A percentile compares a stretch with the other conserved stretches of the same genome.
These are phyloP conservation scores for Globisporangium splendens DNA, from an alignment of 352 stramenopile genomes.

Conservation along the genomic window DNA sequence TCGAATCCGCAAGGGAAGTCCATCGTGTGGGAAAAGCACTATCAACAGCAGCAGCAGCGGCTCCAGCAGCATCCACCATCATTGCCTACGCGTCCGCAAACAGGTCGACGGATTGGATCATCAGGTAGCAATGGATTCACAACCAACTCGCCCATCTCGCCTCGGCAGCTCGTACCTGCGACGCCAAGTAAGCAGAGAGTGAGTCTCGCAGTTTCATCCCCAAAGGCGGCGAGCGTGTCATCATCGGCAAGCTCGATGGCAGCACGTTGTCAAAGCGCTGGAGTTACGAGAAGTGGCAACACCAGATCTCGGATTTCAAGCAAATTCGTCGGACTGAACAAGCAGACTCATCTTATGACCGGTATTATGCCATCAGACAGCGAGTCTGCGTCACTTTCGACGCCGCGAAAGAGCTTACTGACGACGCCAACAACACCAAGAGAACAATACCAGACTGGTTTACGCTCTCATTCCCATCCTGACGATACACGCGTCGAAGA, in stretches of 20 bases:
- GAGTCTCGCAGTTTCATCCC: neutral
- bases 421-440: no score
- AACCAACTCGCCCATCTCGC: neutral
- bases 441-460: no score
- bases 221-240: neutral
- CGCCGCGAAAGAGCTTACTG: neutral
- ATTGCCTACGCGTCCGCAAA: constrained; percentile 14
- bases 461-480: neutral
- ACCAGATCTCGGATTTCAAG: no score
- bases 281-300: neutral
- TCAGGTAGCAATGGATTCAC: no score
- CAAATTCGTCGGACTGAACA: no score
- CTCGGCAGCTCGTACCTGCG: neutral
- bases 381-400: neutral
- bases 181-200: neutral
- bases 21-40: constrained; percentile 29
- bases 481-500: neutral
- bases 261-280: constrained; percentile 27
- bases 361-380: neutral
- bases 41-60: constrained; percentile 22
- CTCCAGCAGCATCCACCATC: no score
- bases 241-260: neutral
- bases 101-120: neutral
- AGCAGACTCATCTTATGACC: neutral
- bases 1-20: constrained; percentile 22